These are phyloP conservation scores for Globisporangium abappressorium DNA, from an alignment of 352 stramenopile species.

Conservation along the genomic window DNA sequence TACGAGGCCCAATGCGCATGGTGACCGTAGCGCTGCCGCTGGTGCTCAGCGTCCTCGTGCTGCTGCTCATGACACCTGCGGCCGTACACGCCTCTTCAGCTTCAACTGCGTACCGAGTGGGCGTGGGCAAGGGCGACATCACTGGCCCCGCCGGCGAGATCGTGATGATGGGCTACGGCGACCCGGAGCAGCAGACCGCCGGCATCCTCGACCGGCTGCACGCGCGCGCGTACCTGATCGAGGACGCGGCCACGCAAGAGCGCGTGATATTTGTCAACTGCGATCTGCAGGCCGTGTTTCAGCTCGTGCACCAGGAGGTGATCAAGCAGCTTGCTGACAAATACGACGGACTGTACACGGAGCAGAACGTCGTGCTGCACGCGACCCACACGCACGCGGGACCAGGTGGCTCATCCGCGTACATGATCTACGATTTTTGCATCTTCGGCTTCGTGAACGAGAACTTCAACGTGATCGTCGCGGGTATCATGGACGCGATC, in stretches of 20 bases:
- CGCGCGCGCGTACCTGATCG: constrained; percentile 60
- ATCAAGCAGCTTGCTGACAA: constrained; percentile 27
- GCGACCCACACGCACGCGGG: constrained; percentile 82
- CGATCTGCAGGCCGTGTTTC: constrained; percentile 41
- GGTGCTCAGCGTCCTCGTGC: background rate
- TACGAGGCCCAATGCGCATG: background rate
- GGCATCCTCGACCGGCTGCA: constrained; percentile 62
- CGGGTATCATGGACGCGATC: constrained; percentile 66
- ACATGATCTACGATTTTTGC: constrained; percentile 67
- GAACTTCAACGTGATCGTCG: constrained; percentile 65
- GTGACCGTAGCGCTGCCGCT: background rate
- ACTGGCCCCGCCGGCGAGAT: constrained; percentile 54
- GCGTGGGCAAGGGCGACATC: constrained; percentile 57
- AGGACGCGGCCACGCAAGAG: constrained; percentile 28
- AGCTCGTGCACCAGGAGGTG: constrained; percentile 53
- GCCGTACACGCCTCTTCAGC: background rate
- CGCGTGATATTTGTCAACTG: constrained; percentile 49
- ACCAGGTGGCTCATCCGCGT: constrained; percentile 69
- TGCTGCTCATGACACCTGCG: background rate
- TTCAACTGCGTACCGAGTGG: constrained; percentile 34
- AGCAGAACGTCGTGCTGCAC: constrained; percentile 70
- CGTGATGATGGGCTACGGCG: constrained; percentile 68
- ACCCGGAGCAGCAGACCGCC: constrained; percentile 35
- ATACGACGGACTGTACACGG: constrained; percentile 42
- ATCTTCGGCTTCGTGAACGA: constrained; percentile 43